Conservation (phyloP, 345 rosid species). For the Lepidium aucheri region DNA sequence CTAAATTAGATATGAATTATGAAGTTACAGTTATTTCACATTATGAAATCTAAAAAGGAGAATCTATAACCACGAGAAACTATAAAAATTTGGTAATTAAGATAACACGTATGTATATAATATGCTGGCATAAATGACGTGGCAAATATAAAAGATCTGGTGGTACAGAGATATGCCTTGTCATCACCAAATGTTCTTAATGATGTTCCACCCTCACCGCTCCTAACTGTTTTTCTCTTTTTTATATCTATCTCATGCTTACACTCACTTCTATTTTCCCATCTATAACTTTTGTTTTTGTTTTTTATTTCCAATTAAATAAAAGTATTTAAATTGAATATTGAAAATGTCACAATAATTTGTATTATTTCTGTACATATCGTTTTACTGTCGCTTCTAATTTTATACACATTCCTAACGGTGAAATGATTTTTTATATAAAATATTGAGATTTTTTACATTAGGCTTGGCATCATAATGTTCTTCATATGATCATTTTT, state of each 20-base stretch:
- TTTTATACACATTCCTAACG: too few species aligned
- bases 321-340: too few species aligned
- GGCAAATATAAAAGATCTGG: constrained; percentile 19
- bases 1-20: not conserved
- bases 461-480: too few species aligned
- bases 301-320: too few species aligned
- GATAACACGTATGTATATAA: constrained; percentile 16
- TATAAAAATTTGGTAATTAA: constrained; percentile 3
- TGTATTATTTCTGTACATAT: too few species aligned
- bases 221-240: constrained; percentile 21
- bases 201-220: constrained; percentile 22
- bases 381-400: too few species aligned
- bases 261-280: constrained; percentile 8
- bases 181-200: constrained; percentile 21
- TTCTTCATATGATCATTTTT: too few species aligned
- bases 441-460: too few species aligned
- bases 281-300: not conserved
- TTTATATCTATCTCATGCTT: constrained; percentile 24
- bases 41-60: constrained; percentile 3
- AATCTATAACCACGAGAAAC: constrained; percentile 16
- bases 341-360: too few species aligned
- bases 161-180: constrained; percentile 20
- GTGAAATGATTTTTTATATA: too few species aligned
- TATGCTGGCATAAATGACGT: not conserved
- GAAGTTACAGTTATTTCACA: not conserved